Percentiles rank a stretch among this genome's conserved stretches.
These are phyloP conservation scores for Saccharum spontaneum DNA, from an alignment of 176 grass and related monocot species.

Conservation along the genomic window DNA sequence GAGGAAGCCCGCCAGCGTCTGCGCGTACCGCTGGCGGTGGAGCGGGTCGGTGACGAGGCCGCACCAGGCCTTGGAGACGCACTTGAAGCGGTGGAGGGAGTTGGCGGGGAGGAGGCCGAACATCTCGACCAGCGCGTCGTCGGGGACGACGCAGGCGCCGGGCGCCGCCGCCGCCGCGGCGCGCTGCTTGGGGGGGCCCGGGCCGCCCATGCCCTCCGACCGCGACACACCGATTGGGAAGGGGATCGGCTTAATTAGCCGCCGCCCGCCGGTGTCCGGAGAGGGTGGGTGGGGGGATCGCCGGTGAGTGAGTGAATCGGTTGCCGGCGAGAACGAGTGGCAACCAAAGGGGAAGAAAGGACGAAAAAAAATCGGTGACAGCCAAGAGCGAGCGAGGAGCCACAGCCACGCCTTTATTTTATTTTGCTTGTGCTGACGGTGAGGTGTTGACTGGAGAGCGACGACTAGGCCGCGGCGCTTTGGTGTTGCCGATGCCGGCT, in stretches of 20 bases:
- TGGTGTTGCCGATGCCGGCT: too few species aligned
- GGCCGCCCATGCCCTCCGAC: neutral
- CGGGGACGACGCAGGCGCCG: neutral
- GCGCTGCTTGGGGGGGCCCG: neutral
- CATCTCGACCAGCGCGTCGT: constrained; percentile 23
- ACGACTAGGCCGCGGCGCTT: too few species aligned
- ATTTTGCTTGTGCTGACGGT: too few species aligned
- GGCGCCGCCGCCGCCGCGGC: neutral
- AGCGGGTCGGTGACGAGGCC: constrained; percentile 2
- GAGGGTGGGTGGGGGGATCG: neutral
- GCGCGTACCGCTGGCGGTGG: constrained; percentile 5
- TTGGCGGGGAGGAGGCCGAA: constrained; percentile 1
- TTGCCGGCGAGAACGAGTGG: too few species aligned
- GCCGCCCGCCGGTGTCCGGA: neutral
- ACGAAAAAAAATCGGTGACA: too few species aligned
- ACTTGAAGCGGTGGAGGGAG: constrained; percentile 15
- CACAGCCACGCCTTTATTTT: too few species aligned
- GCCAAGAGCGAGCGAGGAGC: too few species aligned
- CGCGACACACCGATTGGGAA: neutral
- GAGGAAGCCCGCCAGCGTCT: neutral
- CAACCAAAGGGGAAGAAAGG: neutral
- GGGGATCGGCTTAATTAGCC: neutral
- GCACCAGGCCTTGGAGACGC: constrained; percentile 17
- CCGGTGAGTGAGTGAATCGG: neutral
- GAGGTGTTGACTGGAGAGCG: too few species aligned